phyloP scores from a whole-genome alignment of 1,139 yeast species.

The Saccharomyces pastorianus region DNA sequence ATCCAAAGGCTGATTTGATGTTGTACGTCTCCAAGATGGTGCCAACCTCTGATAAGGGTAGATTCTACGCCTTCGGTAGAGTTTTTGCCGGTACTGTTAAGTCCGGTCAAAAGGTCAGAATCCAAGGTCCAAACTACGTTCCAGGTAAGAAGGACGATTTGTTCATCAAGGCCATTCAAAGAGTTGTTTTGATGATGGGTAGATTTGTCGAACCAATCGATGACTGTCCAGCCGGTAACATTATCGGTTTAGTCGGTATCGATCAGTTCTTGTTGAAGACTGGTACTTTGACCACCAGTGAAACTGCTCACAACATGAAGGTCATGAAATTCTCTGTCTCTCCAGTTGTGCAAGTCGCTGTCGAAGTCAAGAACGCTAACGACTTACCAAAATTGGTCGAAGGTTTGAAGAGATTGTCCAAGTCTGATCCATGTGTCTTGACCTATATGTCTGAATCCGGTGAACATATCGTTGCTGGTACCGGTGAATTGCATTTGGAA shows the following conservation, averaged over 20 bases:
- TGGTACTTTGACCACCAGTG: slow-evolving; percentile 97
- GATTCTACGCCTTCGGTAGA: slow-evolving; percentile 99
- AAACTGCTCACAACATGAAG: slow-evolving; percentile 97
- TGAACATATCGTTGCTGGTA: slow-evolving; percentile 99
- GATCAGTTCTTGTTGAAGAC: slow-evolving; percentile 99
- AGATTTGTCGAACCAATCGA: slow-evolving; percentile 96
- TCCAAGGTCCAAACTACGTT: slow-evolving; percentile 98
- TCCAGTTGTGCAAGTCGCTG: slow-evolving; percentile 99
- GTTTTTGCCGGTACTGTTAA: slow-evolving; percentile 99
- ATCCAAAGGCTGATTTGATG: slow-evolving; percentile 97
- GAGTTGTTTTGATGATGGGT: slow-evolving; percentile 99
- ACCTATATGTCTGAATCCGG: slow-evolving; percentile 85
- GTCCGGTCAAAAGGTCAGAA: slow-evolving; percentile 98
- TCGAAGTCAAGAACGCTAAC: slow-evolving; percentile 98
- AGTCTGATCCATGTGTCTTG: slow-evolving; percentile 98
- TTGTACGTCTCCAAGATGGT: slow-evolving; percentile 99
- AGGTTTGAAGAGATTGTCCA: slow-evolving; percentile 99
- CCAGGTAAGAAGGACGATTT: slow-evolving; percentile 98
- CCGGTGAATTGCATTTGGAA: slow-evolving; percentile 99
- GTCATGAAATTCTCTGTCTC: slow-evolving; percentile 99
- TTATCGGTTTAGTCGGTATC: slow-evolving; percentile 99
- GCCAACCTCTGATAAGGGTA: slow-evolving; percentile 99
- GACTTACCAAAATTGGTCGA: slow-evolving; percentile 99
- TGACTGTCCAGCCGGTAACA: slow-evolving; percentile 99
- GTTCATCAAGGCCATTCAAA: slow-evolving; percentile 95